phyloP scores from a whole-genome alignment of 805 yeast genomes.

The Kregervanrija fluxuum region DNA sequence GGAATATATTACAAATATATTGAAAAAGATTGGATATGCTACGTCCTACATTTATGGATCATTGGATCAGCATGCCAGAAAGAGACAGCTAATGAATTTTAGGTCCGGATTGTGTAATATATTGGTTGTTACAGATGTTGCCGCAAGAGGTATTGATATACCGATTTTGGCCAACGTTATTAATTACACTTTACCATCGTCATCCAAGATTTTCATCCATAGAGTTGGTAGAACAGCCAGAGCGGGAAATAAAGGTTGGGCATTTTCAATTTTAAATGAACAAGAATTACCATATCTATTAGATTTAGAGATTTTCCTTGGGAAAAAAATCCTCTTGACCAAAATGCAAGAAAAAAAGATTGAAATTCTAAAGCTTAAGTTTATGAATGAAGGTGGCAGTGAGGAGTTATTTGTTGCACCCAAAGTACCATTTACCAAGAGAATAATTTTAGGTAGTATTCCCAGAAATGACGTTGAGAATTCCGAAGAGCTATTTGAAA shows the following conservation, averaged over 20 bases:
- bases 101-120: slow-evolving; percentile 76
- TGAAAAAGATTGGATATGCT: slow-evolving; percentile 76
- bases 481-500: slow-evolving; percentile 63
- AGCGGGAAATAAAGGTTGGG: slow-evolving; percentile 98
- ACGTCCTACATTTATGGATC: slow-evolving; percentile 89
- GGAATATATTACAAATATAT: slow-evolving; percentile 70
- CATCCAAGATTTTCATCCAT: slow-evolving; percentile 90
- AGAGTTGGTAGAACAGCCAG: slow-evolving; percentile 99
- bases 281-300: slow-evolving; percentile 83
- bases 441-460: slow-evolving; percentile 75
- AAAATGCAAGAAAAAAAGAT: slow-evolving; percentile 60
- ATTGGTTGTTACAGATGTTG: slow-evolving; percentile 96
- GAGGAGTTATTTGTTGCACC: slow-evolving; percentile 37
- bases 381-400: slow-evolving; percentile 30
- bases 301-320: slow-evolving; percentile 86
- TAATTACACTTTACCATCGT: slow-evolving; percentile 83
- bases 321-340: slow-evolving; percentile 68
- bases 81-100: slow-evolving; percentile 78
- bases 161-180: slow-evolving; percentile 94
- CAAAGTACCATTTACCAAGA: slow-evolving; percentile 59
- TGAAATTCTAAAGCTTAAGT: slow-evolving; percentile 41
- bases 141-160: slow-evolving; percentile 98
- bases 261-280: slow-evolving; percentile 81
- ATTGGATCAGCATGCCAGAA: slow-evolving; percentile 90
- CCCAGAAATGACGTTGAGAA: slow-evolving; percentile 71